A percentile compares a stretch with the other conserved stretches of the same genome.
These are phyloP conservation scores for Gracilaria domingensis DNA, from an alignment of 23 red algal species.

Conservation along the genomic window DNA sequence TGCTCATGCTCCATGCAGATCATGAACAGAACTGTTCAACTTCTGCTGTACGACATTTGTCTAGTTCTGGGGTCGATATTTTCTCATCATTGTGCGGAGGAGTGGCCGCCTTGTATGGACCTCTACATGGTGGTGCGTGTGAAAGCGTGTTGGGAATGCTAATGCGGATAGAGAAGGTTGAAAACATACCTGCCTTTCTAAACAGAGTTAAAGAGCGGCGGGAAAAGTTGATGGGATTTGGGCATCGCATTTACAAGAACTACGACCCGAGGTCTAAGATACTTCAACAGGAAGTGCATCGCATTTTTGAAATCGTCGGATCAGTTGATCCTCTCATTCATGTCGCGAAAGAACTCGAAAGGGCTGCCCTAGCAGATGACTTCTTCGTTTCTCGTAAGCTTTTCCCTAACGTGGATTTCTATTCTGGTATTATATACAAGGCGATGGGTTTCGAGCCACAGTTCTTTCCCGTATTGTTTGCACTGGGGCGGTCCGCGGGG, in stretches of 20 bases:
- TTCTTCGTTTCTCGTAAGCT: slow-evolving; percentile 90
- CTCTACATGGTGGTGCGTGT: slow-evolving; percentile 92
- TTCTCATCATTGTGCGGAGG: slow-evolving; percentile 77
- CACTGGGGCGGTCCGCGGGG: slow-evolving; percentile 78
- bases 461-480: slow-evolving; percentile 93
- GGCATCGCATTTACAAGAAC: slow-evolving; percentile 92
- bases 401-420: slow-evolving; percentile 99
- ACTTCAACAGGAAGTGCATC: slow-evolving; percentile 69
- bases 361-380: slow-evolving; percentile 87
- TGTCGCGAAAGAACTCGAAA: slow-evolving; percentile 85
- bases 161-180: slow-evolving; percentile 60
- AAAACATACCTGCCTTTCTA: slow-evolving; percentile 78
- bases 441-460: slow-evolving; percentile 87
- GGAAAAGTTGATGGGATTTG: slow-evolving; percentile 94
- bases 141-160: slow-evolving; percentile 94
- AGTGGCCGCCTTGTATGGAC: slow-evolving; percentile 91
- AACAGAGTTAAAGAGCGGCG: slow-evolving; percentile 78
- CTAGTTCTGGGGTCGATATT: slow-evolving; percentile 83
- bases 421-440: slow-evolving; percentile 96
- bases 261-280: slow-evolving; percentile 94
- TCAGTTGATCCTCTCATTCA: slow-evolving; percentile 72
- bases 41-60: slow-evolving; percentile 86
- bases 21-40: slow-evolving; percentile 99
- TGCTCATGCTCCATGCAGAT: slow-evolving; percentile 95
- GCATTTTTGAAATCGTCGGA: slow-evolving; percentile 77